Evolutionary conservation across 2,329 filamentous ascomycete species (phyloP), one percentile per base, ranked within the genome.

Genomic region (Clarireedia paspali): DNA sequence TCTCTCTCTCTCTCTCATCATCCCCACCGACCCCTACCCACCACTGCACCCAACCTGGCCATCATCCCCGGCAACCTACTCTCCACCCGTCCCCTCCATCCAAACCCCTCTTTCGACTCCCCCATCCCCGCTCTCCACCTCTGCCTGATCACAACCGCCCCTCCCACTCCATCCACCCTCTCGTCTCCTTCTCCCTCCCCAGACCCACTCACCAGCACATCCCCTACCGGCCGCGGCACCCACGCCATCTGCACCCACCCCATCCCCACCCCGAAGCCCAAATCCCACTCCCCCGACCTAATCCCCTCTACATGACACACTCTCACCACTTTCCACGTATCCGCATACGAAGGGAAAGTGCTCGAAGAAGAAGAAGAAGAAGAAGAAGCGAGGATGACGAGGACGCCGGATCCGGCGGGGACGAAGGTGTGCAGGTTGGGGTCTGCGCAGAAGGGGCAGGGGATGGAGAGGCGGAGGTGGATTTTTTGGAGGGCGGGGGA

Each of bases 61-160:
- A 62, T 39, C 58, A 64, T 56, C 6, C 61, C 63, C 5, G 57
- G 48, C 30, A 65, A 61, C 20, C 59, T 54, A 24, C 57, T 62
- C 23, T 27, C 23, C 4, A 56, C 40, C 10, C 27, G 55, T 15
- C 47, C 51, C 14, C n/a, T 15, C 27, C 12, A 42, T 26, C 56
- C 57, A 55, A 47, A 59, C 9, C 48, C 50, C 47, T 48, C 45
- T 4, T 26, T 23, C 6, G 59, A 50, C 26, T 51, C 24, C 5
- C 42, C 54, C 4, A 36, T 23, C 3, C 34, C 47, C 12, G 42
- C 49, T 12, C n/a, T 15, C 23, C 23, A 54, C 7, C 24, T 15
- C 14, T 27, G 9, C 6, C 15, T 20, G 5, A 36, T 40, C 38
- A 49, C 30, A 5, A 47, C 26, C 5, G 10, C 30, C 14, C 42